Evolutionary conservation across 805 yeast genomes (phyloP).

Genomic region (Zygotorulaspora florentina): DNA sequence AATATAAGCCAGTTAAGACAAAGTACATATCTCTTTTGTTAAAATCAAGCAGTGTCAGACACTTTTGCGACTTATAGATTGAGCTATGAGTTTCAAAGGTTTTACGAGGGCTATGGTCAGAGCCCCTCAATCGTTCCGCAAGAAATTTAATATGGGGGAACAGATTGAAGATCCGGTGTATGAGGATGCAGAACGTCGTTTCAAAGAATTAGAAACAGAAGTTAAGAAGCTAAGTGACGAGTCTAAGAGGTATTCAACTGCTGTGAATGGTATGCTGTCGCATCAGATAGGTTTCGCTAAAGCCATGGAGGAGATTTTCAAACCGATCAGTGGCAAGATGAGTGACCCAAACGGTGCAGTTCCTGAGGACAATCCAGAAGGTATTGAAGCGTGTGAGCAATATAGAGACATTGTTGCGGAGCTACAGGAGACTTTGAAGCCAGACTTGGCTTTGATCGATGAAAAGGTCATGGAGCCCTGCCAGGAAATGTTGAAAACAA

Average conservation of each 20-base stretch:
- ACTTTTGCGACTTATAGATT: neutral
- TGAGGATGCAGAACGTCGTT: conserved; percentile 92
- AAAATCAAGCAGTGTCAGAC: neutral
- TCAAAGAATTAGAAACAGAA: conserved; percentile 84
- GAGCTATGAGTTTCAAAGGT: conserved; percentile 80
- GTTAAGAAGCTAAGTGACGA: conserved; percentile 88
- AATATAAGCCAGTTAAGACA: neutral
- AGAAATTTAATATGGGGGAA: conserved; percentile 85
- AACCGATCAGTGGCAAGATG: conserved; percentile 89
- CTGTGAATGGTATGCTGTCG: conserved; percentile 89
- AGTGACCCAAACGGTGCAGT: conserved; percentile 82
- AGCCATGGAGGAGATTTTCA: conserved; percentile 91
- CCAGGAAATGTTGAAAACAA: conserved; percentile 79
- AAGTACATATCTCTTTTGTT: neutral
- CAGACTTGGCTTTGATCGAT: conserved; percentile 90
- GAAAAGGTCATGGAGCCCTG: conserved; percentile 87
- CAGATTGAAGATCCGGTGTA: conserved; percentile 82
- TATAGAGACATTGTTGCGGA: conserved; percentile 85
- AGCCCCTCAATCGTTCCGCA: conserved; percentile 90
- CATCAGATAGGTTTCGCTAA: conserved; percentile 94
- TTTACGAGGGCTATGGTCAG: conserved; percentile 72
- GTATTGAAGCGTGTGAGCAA: conserved; percentile 90
- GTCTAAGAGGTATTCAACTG: conserved; percentile 81
- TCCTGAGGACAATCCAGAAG: conserved; percentile 95
- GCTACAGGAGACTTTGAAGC: conserved; percentile 77